phyloP scores from a whole-genome alignment of 2,329 filamentous ascomycete species.

The Verticillium albo-atrum region DNA sequence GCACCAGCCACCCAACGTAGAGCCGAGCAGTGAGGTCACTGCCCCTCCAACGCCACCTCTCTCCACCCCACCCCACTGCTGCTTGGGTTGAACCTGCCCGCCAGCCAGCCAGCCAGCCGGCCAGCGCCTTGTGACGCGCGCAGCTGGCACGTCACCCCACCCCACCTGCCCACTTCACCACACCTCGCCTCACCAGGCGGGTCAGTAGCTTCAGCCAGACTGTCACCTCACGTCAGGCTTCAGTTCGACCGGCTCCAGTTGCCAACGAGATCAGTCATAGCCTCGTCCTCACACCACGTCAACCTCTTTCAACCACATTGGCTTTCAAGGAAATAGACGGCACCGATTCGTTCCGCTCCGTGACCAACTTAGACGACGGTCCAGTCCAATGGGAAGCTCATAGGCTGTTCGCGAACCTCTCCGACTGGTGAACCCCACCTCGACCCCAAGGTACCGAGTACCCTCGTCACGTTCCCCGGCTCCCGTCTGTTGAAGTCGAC shows the following conservation, averaged over 20 bases:
- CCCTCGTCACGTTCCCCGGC: neutral
- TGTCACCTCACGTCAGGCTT: neutral
- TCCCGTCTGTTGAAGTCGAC: neutral
- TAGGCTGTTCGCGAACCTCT: neutral
- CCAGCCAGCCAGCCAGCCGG: too few species aligned
- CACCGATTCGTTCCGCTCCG: neutral
- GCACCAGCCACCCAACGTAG: neutral
- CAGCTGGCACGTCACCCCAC: neutral
- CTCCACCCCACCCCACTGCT: too few species aligned
- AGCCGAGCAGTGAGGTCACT: neutral
- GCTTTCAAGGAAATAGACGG: conserved; percentile 14
- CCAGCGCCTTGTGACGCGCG: neutral
- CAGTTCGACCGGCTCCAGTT: neutral
- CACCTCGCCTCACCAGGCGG: neutral
- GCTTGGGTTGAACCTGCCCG: too few species aligned
- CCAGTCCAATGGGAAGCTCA: neutral
- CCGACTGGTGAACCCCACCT: neutral
- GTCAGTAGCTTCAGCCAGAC: too few species aligned
- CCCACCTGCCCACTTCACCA: neutral
- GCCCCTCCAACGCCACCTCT: neutral
- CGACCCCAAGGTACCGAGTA: neutral
- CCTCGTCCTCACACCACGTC: neutral
- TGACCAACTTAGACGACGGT: too few species aligned
- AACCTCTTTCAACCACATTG: conserved; percentile 14
- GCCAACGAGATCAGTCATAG: neutral